Evolutionary conservation across 1,284 basidiomycete species (phyloP), one percentile per base, ranked within the genome.

Genomic region (Cutaneotrichosporon curvatum): DNA sequence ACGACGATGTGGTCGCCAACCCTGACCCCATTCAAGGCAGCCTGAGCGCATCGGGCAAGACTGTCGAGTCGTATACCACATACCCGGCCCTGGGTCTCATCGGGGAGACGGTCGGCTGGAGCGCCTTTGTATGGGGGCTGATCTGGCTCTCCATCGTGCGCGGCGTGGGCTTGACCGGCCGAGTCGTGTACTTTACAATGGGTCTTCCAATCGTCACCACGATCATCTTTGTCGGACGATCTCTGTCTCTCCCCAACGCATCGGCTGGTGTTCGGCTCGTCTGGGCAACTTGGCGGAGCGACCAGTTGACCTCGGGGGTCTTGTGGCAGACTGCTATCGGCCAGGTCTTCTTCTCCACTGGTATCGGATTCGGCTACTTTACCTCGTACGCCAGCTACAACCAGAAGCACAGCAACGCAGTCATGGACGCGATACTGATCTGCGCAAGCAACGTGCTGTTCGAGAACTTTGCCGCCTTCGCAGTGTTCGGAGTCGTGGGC

Each of bases 271-370:
- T 58, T 4, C 37, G 47, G n/a, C 46, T 58, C 14, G 16, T 58
- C 2, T 58, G 57, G 57, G 57, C 51, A 1, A 58, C 57, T 0
- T 58, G 51, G 51, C 43, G 57, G 25, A 32, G 41, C 14, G 36
- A 40, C 37, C 47, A 54, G 38, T 44, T 58, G 7, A 25, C 42
- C 2, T 25, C 21, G 6, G 53, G 53, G 11, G 47, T 43, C 2
- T 40, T 58, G 12, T 58, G 57, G 57, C 57, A 58, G 36, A 55
- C 53, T 1, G 57, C 57, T 15, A 46, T 56, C 8, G 57, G 57
- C 6, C 57, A 58, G 25, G 57, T 58, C 40, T 58, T 58, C 45
- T 58, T 58, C 48, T 58, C 57, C 7, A 58, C 57, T 9, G 57
- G 57, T 9, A 48, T 58, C 40, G 57, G 57, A 30, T 58, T 58